Base-by-base conservation (phyloP, 768 basidiomycete genomes). In the Boletus bicolor region DNA sequence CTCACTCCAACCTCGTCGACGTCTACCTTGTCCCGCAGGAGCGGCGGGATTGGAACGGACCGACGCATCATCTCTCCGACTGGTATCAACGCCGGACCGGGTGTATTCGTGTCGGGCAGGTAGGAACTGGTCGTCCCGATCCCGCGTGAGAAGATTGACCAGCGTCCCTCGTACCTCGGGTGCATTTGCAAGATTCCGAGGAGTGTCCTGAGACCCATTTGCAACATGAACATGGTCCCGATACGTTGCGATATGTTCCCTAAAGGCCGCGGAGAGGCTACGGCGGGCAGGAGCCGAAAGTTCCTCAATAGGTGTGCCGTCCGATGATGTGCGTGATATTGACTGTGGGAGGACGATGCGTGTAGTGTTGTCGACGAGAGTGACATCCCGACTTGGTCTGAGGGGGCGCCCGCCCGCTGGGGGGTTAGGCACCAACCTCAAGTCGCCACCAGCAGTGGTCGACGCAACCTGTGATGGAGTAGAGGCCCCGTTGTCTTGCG, bases 1-100 rank as follows among this genome's bases (percentile, higher is more conserved):
- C 72, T 51, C 55, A 72, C 68, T 65, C 70, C 72, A 71, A 47
- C 73, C 72, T 51, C 73, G 64, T 54, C 68, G 64, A 19, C 68
- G 71, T 48, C 71, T 72, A 11, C 56, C 54, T 34, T 58, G 68
- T 43, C 54, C 59, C 37, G 43, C 37, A 0, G 59, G 55, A 50
- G 64, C 38, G 19, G 57, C 51, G 8, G 58, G 47, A 32, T 55
- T 47, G 32, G 59, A 56, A 37, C 46, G 57, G 42, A 37, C 14
- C 17, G 59, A 46, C 4, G 21, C 11, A 1, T 56, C 57, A 10
- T 59, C 64, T 39, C 60, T 57, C 47, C 52, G 57, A 46, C 19
- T 54, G 44, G 15, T 45, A 32, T 62, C 60, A 41, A 34, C 47
- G 5, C 44, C 48, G 0, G 41, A 38, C 3, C 56, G 53, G 41